A percentile compares a stretch with the other conserved stretches of the same genome.
These are phyloP conservation scores for Orbilia oligospora DNA, from an alignment of 2,329 filamentous ascomycete species.

Conservation along the genomic window DNA sequence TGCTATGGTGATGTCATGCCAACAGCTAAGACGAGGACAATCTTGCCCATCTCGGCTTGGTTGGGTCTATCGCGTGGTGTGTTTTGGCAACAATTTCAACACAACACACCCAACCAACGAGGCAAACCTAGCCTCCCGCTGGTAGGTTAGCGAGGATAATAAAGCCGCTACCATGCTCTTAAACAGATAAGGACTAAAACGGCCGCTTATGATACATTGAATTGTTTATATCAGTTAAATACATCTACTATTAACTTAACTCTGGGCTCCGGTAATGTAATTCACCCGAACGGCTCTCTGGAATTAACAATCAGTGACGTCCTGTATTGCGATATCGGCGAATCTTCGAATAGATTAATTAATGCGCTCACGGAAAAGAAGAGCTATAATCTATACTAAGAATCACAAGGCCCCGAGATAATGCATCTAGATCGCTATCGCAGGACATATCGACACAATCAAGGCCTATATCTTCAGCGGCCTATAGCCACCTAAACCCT, in stretches of 20 bases:
- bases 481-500: background rate
- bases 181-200: background rate
- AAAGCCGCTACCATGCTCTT: background rate
- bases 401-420: background rate
- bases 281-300: too few species aligned
- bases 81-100: constrained; percentile 26
- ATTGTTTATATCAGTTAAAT: background rate
- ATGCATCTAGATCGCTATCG: background rate
- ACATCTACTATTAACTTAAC: too few species aligned
- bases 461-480: background rate
- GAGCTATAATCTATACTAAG: background rate
- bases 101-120: background rate
- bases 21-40: too few species aligned
- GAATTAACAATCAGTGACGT: too few species aligned
- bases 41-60: too few species aligned
- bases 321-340: too few species aligned
- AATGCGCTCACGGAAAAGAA: too few species aligned
- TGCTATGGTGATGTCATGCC: constrained; percentile 12
- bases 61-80: too few species aligned
- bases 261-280: too few species aligned
- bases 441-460: background rate
- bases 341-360: too few species aligned
- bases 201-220: background rate
- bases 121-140: background rate
- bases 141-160: background rate